Conservation (phyloP, 1,284 basidiomycete species). For the Apiotrichum veenhuisii region DNA sequence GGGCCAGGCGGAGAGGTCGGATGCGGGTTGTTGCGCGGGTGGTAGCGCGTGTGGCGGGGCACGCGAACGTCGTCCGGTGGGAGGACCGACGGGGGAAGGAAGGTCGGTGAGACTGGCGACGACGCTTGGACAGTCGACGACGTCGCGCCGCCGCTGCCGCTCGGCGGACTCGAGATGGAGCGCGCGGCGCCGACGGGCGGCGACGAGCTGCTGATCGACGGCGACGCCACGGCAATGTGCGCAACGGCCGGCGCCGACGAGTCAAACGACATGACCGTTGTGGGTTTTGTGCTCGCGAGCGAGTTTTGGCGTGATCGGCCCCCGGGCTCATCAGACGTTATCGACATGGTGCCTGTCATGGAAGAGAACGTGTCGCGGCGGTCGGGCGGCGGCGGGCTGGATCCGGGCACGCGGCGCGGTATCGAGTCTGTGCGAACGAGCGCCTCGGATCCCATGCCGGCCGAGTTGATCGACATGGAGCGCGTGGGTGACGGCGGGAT, state of each 20-base stretch:
- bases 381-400: neutral
- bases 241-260: slow-evolving; percentile 66
- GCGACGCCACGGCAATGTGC: slow-evolving; percentile 64
- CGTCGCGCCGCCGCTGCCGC: neutral
- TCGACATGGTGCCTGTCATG: slow-evolving; percentile 11
- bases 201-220: slow-evolving; percentile 4
- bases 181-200: neutral
- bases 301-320: slow-evolving; percentile 42
- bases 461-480: slow-evolving; percentile 28
- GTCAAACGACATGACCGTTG: slow-evolving; percentile 85
- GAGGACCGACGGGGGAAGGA: neutral
- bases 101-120: slow-evolving; percentile 16
- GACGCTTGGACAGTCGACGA: neutral
- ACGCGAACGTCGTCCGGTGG: slow-evolving; percentile 48
- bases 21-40: slow-evolving; percentile 90
- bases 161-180: slow-evolving; percentile 10
- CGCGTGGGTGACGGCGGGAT: slow-evolving; percentile 81
- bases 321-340: slow-evolving; percentile 17
- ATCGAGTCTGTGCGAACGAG: slow-evolving; percentile 13
- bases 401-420: neutral
- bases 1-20: slow-evolving; percentile 84
- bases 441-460: slow-evolving; percentile 21
- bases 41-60: slow-evolving; percentile 81
- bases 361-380: slow-evolving; percentile 12
- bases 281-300: slow-evolving; percentile 81